These are phyloP conservation scores for Trametes elegans DNA, from an alignment of 768 basidiomycete genomes.

Conservation along the genomic window DNA sequence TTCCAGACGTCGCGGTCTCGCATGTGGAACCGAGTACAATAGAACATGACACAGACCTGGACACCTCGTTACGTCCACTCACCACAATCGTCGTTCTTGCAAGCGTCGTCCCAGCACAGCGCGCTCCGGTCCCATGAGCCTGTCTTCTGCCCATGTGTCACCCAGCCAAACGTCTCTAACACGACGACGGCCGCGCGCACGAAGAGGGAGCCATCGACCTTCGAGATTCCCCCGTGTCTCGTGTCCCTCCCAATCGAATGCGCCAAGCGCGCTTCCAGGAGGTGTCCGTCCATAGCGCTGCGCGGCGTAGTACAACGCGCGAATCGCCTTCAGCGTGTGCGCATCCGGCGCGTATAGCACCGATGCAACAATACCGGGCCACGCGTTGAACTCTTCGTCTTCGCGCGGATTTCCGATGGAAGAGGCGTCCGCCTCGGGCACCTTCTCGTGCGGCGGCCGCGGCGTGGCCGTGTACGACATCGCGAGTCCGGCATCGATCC, in stretches of 20 bases:
- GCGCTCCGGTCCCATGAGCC: slow-evolving; percentile 56
- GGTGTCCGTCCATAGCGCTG: slow-evolving; percentile 44
- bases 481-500: slow-evolving; percentile 44
- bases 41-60: no score
- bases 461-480: slow-evolving; percentile 46
- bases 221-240: slow-evolving; percentile 46
- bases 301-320: slow-evolving; percentile 48
- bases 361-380: slow-evolving; percentile 48
- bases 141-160: slow-evolving; percentile 45
- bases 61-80: no score
- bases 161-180: slow-evolving; percentile 58
- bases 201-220: slow-evolving; percentile 56
- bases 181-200: slow-evolving; percentile 55
- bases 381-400: slow-evolving; percentile 45
- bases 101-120: slow-evolving; percentile 60
- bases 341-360: slow-evolving; percentile 50
- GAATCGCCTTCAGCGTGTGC: slow-evolving; percentile 39
- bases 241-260: slow-evolving; percentile 36
- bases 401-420: slow-evolving; percentile 38
- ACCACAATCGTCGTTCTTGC: slow-evolving; percentile 42
- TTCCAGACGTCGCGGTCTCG: no score
- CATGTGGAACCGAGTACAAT: no score
- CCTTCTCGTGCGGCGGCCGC: slow-evolving; percentile 33
- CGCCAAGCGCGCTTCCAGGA: slow-evolving; percentile 41
- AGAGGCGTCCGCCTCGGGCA: slow-evolving; percentile 16